Conservation (phyloP, 371 early-diverging fungal species). For the Zancudomyces culisetae region DNA sequence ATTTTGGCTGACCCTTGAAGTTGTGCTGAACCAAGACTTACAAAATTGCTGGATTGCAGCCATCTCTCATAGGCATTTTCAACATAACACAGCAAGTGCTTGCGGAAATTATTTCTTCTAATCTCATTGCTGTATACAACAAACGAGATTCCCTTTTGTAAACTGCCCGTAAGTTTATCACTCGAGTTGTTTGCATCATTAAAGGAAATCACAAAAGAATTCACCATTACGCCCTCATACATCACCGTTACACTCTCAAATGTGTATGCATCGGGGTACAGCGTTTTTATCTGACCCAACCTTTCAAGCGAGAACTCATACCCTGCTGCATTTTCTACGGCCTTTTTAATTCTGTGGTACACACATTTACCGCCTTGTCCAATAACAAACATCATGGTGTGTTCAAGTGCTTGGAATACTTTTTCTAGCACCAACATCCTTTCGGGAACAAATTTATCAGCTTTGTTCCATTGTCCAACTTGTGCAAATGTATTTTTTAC, state of each 20-base stretch:
- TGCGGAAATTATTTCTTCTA: slow-evolving; percentile 9
- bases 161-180: background rate
- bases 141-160: background rate
- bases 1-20: background rate
- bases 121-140: slow-evolving; percentile 9
- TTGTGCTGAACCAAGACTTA: background rate
- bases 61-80: slow-evolving; percentile 5
- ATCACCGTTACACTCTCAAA: slow-evolving; percentile 2
- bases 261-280: slow-evolving; percentile 22
- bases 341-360: slow-evolving; percentile 18
- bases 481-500: background rate
- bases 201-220: slow-evolving; percentile 9
- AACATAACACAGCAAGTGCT: slow-evolving; percentile 5
- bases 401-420: slow-evolving; percentile 24
- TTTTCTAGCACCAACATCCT: slow-evolving; percentile 12
- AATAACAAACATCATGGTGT: slow-evolving; percentile 15
- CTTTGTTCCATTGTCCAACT: background rate
- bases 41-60: background rate
- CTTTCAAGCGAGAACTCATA: slow-evolving; percentile 22
- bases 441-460: slow-evolving; percentile 6
- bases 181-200: background rate
- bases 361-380: slow-evolving; percentile 10
- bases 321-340: slow-evolving; percentile 22
- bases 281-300: slow-evolving; percentile 22
- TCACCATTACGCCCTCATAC: slow-evolving; percentile 8